Base-by-base conservation (phyloP, 192 early-diverging fungal species). In the Chytriomyces sp. region DNA sequence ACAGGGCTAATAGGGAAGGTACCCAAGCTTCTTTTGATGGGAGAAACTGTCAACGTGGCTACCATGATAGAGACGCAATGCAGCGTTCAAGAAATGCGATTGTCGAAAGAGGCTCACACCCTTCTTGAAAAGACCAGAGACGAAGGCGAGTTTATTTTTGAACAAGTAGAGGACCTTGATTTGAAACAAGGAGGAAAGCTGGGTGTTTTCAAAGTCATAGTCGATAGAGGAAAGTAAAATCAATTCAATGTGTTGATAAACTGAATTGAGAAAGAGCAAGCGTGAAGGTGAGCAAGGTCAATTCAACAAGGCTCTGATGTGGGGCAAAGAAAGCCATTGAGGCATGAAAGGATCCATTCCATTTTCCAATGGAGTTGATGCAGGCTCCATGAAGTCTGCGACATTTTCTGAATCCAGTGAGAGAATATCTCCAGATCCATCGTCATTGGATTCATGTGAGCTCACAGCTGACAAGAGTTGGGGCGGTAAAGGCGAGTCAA, bases 391-490 rank as follows among this genome's bases (percentile, higher is more conserved):
- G 83, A 77, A 93, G 71, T 91, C 80, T 77, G 85, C 74, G 76
- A 80, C 53, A 75, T 89, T 70, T 84, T 92, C 85, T 58, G 84
- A 73, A 70, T 99, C 97, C 12, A 99, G 81, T 5, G 68, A 70
- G 67, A 99, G 80, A 56, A 96, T 79, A 32, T 89, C 86, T 76
- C 94, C 94, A 33, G 85, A 83, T 81, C 93, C 93, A 73, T 98
- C 94, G 22, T 53, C 52, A 70, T 90, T 92, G 37, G 86, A 88
- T 12, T 94, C 94, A 31, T 93, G 84, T 61, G 85, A 84, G 4
- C 91, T 90, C 7, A 97, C 92, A 57, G 93, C 92, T 76, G 90
- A 91, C 76, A 98, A 82, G 54, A 98, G 89, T 39, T 92, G 89
- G 17, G 91, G 89, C 33, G 93, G 92, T 22, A 89, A 86, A 62